These are phyloP conservation scores for Ogataea ganodermae DNA, from an alignment of 805 yeast species.

Conservation along the genomic window DNA sequence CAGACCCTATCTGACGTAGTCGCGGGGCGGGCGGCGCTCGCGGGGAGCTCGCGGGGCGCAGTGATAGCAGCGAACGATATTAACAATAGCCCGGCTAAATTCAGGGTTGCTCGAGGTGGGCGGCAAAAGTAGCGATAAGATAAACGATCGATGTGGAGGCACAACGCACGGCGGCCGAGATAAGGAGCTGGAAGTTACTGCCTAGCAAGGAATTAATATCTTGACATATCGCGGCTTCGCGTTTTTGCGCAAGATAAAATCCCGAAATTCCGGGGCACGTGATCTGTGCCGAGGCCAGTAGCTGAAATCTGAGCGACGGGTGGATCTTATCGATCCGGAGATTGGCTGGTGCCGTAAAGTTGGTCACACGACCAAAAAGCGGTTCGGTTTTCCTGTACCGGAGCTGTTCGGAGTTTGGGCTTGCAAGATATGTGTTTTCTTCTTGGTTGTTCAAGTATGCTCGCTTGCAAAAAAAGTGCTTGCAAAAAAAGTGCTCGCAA, in stretches of 20 bases:
- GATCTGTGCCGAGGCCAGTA: neutral
- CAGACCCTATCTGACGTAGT: neutral
- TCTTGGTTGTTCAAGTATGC: too few species aligned
- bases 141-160: neutral
- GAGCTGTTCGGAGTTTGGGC: too few species aligned
- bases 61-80: neutral
- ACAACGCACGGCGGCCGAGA: neutral
- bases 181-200: neutral
- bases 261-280: neutral
- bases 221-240: constrained; percentile 1
- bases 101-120: neutral
- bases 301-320: neutral
- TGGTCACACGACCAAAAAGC: too few species aligned
- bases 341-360: neutral
- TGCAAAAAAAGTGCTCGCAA: neutral
- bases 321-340: too few species aligned
- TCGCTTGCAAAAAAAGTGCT: too few species aligned
- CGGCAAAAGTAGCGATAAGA: neutral
- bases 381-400: too few species aligned
- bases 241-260: neutral
- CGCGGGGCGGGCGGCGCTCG: too few species aligned
- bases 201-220: neutral
- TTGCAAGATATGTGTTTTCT: too few species aligned
- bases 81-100: neutral
- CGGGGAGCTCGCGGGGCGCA: constrained; percentile 1